Evolutionary conservation across 345 rosid species (phyloP), one percentile per base, ranked within the genome.

Genomic region (Aethionema arabicum): DNA sequence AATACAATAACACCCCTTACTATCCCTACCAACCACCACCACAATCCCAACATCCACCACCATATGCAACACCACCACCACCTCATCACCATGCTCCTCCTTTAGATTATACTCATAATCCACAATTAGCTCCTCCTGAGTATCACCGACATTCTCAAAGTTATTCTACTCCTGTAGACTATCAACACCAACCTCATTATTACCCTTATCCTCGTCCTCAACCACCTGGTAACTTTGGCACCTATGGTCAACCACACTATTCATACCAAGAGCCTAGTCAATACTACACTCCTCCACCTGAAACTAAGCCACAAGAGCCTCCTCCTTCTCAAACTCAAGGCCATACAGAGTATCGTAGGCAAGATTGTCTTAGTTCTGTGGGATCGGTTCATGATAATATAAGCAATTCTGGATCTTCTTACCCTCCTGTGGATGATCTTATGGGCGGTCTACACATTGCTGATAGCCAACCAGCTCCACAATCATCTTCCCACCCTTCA

Each of bases 341-440:
- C 42, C 74, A 72, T 40, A 56, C 78, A 9, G 56, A 61, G 68
- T 76, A 77, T 66, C 78, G 64, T 32, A 72, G 84, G 55, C 88
- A 79, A 57, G 96, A 88, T 31, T 76, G 73, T 69, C 41, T 60
- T 8, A 43, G 72, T 65, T 44, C 82, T 62, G 42, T 45, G 7
- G 79, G 77, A 41, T 42, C 63, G 0, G 42, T 32, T 44, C 53
- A 39, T 36, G 81, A 66, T 31, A 69, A 43, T 52, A 36, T 37
- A 11, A 38, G 30, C 63, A 52, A 38, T 31, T 44, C 69, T 6
- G 61, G 68, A 42, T 55, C 70, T 14, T 56, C 79, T 39, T 90
- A 87, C 66, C 97, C 99, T 3, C 85, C 88, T 5, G 65, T 90
- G 74, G 96, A 87, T 70, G 83, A 78, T 59, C 72, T 74, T 43